Evolutionary conservation across 2,329 filamentous ascomycete species (phyloP).

Genomic region (Colletotrichum higginsianum): DNA sequence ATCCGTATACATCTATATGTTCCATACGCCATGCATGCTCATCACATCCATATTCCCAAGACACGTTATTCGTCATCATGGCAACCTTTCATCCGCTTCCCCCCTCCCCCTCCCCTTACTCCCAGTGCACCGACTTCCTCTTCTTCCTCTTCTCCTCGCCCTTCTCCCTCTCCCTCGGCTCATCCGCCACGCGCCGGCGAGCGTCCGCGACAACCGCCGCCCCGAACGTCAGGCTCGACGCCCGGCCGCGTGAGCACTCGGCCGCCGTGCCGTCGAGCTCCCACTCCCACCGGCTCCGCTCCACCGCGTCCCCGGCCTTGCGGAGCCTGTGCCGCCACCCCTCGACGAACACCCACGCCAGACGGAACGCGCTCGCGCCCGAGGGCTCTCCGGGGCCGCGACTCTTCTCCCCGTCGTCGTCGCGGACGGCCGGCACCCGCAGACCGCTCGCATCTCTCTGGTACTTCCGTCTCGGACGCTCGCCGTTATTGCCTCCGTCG

Average conservation of each 20-base stretch:
- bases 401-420: conserved; percentile 4
- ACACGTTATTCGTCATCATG: conserved; percentile 24
- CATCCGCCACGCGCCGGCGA: conserved; percentile 14
- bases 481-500: conserved; percentile 1
- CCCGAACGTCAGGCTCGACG: conserved; percentile 28
- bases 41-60: background rate
- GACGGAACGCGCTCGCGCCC: conserved; percentile 48
- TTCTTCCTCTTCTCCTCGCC: conserved; percentile 9
- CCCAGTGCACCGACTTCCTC: conserved; percentile 40
- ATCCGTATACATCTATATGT: background rate
- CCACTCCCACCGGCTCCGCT: conserved; percentile 53
- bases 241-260: conserved; percentile 12
- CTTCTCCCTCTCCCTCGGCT: conserved; percentile 14
- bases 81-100: background rate
- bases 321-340: conserved; percentile 55
- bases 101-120: background rate
- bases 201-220: conserved; percentile 24
- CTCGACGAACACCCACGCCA: conserved; percentile 56
- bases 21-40: conserved; percentile 1
- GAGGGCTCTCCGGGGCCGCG: conserved; percentile 37
- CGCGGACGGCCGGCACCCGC: conserved; percentile 22
- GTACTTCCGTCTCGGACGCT: conserved; percentile 27
- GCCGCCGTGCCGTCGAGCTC: conserved; percentile 45
- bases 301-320: conserved; percentile 51
- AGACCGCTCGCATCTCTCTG: conserved; percentile 26